These are phyloP conservation scores for Acacia confusa DNA, from an alignment of 306 rosid genomes.

Conservation along the genomic window DNA sequence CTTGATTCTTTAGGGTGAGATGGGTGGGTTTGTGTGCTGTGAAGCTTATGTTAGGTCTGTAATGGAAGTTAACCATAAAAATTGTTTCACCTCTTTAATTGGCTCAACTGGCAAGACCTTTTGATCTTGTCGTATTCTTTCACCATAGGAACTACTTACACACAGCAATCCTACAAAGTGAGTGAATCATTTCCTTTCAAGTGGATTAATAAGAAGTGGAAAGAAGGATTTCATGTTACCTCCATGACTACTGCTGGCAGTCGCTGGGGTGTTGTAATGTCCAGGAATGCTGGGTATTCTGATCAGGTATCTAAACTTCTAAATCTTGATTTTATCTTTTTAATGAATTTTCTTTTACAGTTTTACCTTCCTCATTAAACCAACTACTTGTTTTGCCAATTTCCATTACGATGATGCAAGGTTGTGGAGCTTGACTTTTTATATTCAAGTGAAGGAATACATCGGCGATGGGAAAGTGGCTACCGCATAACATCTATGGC, in stretches of 20 bases:
- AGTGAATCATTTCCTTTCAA: constrained; percentile 90
- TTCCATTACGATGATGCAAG: background rate
- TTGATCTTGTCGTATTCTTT: constrained; percentile 28
- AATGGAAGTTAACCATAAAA: background rate
- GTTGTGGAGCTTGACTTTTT: background rate
- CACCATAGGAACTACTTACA: constrained; percentile 75
- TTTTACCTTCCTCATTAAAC: background rate
- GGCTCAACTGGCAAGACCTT: background rate
- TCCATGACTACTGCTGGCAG: constrained; percentile 95
- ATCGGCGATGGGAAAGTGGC: background rate
- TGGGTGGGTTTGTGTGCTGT: background rate
- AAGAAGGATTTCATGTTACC: constrained; percentile 94
- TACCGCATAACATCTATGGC: background rate
- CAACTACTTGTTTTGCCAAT: background rate
- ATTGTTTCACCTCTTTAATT: background rate
- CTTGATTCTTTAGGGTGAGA: background rate
- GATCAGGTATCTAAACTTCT: constrained; percentile 62
- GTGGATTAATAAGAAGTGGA: constrained; percentile 97
- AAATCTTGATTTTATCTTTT: too few relatives aligned
- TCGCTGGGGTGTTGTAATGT: constrained; percentile 98
- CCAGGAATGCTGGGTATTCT: constrained; percentile 90
- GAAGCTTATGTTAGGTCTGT: background rate
- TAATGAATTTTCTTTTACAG: too few relatives aligned
- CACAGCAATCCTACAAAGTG: constrained; percentile 92
- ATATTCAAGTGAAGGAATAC: background rate